phyloP scores from a whole-genome alignment of 352 stramenopile species.

The Pythium rishiriense region DNA sequence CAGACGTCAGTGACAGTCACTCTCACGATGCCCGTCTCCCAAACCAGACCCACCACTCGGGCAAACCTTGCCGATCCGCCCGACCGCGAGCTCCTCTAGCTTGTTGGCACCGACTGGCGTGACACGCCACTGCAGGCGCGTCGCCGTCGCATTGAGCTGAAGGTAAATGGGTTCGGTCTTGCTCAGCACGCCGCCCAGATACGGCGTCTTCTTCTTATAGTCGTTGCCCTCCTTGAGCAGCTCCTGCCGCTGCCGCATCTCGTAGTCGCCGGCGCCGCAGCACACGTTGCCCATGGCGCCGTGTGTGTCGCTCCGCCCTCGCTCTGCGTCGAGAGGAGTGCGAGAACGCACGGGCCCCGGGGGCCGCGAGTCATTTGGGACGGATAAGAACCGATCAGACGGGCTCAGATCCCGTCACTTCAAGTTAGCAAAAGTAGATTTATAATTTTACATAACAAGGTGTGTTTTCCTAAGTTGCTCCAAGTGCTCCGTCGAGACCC shows the following conservation, averaged over 20 bases:
- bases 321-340: not conserved
- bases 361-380: not conserved
- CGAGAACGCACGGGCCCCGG: not conserved
- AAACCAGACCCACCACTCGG: constrained; percentile 36
- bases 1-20: not conserved
- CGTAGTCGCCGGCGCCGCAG: constrained; percentile 51
- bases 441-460: not conserved
- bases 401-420: constrained; percentile 3
- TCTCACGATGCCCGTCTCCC: no score
- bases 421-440: constrained; percentile 8
- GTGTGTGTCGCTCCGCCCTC: not conserved
- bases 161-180: constrained; percentile 58
- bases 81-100: constrained; percentile 52
- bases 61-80: constrained; percentile 56
- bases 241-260: constrained; percentile 61
- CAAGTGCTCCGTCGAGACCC: constrained; percentile 1
- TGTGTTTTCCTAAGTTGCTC: constrained; percentile 4
- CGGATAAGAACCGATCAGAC: constrained; percentile 17
- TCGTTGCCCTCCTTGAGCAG: constrained; percentile 65
- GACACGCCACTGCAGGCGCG: constrained; percentile 46
- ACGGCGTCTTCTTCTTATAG: constrained; percentile 72
- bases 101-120: constrained; percentile 35
- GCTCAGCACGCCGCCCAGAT: constrained; percentile 62
- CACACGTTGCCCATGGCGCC: constrained; percentile 68
- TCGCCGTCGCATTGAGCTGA: constrained; percentile 52